These are phyloP conservation scores for Alternaria atra DNA, from an alignment of 2,329 filamentous ascomycete species.

Conservation along the genomic window DNA sequence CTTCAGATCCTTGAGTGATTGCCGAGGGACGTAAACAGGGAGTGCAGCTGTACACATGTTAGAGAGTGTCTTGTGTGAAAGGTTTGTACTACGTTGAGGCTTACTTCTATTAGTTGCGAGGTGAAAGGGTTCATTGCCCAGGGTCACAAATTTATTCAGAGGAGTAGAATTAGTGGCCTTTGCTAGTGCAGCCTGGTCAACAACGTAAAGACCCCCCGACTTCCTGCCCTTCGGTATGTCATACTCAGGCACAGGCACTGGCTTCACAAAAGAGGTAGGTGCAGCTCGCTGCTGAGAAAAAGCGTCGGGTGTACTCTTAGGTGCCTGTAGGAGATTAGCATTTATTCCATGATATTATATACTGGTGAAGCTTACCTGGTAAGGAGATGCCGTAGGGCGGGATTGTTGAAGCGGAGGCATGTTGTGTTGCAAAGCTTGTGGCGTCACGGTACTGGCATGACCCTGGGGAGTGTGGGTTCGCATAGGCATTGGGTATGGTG, in stretches of 20 bases:
- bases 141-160: conserved; percentile 55
- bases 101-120: conserved; percentile 57
- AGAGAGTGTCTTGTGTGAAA: conserved; percentile 21
- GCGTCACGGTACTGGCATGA: conserved; percentile 40
- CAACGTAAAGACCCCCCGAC: conserved; percentile 53
- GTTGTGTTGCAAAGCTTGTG: conserved; percentile 43
- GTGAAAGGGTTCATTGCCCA: conserved; percentile 55
- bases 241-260: conserved; percentile 41
- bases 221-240: conserved; percentile 47
- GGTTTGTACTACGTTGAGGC: conserved; percentile 20
- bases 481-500: conserved; percentile 42
- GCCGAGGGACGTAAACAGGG: conserved; percentile 54
- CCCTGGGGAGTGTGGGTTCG: conserved; percentile 32
- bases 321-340: conserved; percentile 36
- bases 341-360: background rate
- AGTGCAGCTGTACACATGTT: conserved; percentile 47
- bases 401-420: conserved; percentile 26
- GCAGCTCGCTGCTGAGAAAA: conserved; percentile 35
- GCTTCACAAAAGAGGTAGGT: conserved; percentile 27
- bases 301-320: conserved; percentile 38
- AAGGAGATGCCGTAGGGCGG: conserved; percentile 33
- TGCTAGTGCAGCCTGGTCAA: conserved; percentile 53
- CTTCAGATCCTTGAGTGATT: conserved; percentile 58
- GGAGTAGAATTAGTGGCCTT: conserved; percentile 56
- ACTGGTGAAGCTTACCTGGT: conserved; percentile 38